Conservation (phyloP, 176 grass and related monocot genomes). For the Pontederia paniculata region DNA sequence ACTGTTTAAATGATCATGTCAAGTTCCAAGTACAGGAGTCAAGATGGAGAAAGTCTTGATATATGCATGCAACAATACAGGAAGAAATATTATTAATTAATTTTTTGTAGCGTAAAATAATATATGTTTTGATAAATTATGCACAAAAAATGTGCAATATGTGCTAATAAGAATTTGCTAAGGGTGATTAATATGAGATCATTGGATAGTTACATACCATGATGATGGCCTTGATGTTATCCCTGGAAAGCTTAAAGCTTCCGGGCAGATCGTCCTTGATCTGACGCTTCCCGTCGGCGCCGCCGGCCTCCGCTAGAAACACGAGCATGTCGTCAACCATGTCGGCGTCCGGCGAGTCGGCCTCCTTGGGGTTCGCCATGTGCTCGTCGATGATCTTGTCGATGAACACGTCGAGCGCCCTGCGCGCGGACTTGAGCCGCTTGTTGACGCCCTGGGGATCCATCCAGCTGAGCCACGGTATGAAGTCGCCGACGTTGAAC, state of each 20-base stretch:
- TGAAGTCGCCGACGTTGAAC: conserved; percentile 78
- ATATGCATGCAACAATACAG: no score
- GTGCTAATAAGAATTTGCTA: no score
- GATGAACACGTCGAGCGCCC: conserved; percentile 59
- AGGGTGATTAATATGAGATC: no score
- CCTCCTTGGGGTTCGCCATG: conserved; percentile 37
- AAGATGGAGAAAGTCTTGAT: no score
- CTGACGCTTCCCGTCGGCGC: not conserved
- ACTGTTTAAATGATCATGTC: no score
- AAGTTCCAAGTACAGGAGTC: no score
- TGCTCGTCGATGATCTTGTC: conserved; percentile 93
- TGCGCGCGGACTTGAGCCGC: conserved; percentile 39
- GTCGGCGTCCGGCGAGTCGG: conserved; percentile 50
- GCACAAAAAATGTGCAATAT: no score
- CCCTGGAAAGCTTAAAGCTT: conserved; percentile 51
- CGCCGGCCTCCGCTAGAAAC: conserved; percentile 34
- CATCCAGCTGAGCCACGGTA: conserved; percentile 64
- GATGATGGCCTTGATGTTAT: conserved; percentile 89
- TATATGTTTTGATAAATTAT: no score
- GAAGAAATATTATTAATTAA: not conserved
- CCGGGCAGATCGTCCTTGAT: conserved; percentile 61
- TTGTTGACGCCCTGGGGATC: conserved; percentile 56
- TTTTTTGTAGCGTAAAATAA: no score
- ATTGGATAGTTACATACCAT: conserved; percentile 44
- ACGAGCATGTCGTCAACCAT: conserved; percentile 95